phyloP scores from a whole-genome alignment of 768 basidiomycete species.

The Pulveroboletus frians region DNA sequence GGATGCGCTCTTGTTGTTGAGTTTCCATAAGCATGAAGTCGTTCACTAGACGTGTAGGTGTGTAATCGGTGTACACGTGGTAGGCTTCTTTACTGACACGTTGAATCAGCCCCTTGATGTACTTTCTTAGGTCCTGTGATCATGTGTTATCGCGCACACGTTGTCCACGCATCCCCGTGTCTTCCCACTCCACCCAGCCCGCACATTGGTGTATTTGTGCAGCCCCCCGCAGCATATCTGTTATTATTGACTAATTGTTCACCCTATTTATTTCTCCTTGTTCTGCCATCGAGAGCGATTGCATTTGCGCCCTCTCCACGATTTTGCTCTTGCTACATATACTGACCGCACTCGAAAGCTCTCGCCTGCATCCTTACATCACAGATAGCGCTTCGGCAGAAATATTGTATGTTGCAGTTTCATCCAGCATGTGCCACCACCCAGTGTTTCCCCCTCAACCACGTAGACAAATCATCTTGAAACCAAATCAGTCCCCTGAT shows the following conservation, averaged over 20 bases:
- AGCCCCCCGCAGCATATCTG: conserved; percentile 25
- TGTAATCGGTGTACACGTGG: conserved; percentile 1
- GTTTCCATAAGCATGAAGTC: conserved; percentile 60
- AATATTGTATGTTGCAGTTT: conserved; percentile 14
- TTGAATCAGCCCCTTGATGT: conserved; percentile 12
- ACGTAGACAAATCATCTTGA: conserved; percentile 21
- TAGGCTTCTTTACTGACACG: conserved; percentile 8
- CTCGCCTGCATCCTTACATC: conserved; percentile 13
- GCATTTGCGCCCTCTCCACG: conserved; percentile 7
- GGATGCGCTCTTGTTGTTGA: conserved; percentile 68
- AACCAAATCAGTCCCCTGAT: neutral
- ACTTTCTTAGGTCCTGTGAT: conserved; percentile 11
- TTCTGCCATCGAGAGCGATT: conserved; percentile 4
- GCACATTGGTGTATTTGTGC: conserved; percentile 10
- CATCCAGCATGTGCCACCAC: conserved; percentile 17
- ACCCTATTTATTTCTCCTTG: conserved; percentile 21
- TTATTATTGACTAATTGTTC: conserved; percentile 35
- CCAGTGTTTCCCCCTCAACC: neutral
- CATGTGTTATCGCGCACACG: conserved; percentile 17
- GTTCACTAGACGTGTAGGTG: conserved; percentile 42
- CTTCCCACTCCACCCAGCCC: conserved; percentile 7
- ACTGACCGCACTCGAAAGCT: conserved; percentile 3
- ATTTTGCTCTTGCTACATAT: conserved; percentile 16
- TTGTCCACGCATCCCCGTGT: conserved; percentile 6
- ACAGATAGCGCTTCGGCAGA: conserved; percentile 17